Evolutionary conservation across 495 filamentous ascomycete species (phyloP).

Genomic region (Aspergillus nidulans): DNA sequence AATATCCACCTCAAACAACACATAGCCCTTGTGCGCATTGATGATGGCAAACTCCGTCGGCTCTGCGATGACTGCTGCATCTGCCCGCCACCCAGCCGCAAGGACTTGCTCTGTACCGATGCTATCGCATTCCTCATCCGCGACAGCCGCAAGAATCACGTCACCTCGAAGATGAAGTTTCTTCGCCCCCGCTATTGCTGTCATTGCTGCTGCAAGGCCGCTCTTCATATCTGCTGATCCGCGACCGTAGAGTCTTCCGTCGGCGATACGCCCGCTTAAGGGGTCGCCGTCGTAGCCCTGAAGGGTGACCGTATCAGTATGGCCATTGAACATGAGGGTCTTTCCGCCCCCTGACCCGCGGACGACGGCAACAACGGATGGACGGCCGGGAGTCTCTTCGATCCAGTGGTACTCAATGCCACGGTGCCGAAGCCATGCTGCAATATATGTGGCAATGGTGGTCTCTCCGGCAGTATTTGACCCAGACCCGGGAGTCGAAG

Average conservation of each 20-base stretch:
- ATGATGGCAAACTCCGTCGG: slow-evolving; percentile 1
- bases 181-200: not conserved
- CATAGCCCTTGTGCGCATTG: not conserved
- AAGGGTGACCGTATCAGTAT: slow-evolving; percentile 1
- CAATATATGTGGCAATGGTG: not conserved
- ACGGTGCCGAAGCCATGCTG: not conserved
- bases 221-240: slow-evolving; percentile 1
- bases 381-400: not conserved
- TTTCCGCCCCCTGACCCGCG: slow-evolving; percentile 1
- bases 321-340: slow-evolving; percentile 1
- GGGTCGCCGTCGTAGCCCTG: not conserved
- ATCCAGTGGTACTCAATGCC: slow-evolving; percentile 2
- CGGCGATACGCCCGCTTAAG: not conserved
- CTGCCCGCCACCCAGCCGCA: not conserved
- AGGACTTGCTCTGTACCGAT: not conserved
- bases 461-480: not conserved
- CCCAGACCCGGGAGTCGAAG: not conserved
- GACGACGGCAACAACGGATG: not conserved
- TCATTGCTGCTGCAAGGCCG: not conserved
- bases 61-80: not conserved
- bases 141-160: slow-evolving; percentile 1
- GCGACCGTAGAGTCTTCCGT: not conserved
- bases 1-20: slow-evolving; percentile 3
- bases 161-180: not conserved
- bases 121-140: slow-evolving; percentile 1